Conservation (phyloP, 2,329 filamentous ascomycete genomes). For the Bipolaris sorokiniana region DNA sequence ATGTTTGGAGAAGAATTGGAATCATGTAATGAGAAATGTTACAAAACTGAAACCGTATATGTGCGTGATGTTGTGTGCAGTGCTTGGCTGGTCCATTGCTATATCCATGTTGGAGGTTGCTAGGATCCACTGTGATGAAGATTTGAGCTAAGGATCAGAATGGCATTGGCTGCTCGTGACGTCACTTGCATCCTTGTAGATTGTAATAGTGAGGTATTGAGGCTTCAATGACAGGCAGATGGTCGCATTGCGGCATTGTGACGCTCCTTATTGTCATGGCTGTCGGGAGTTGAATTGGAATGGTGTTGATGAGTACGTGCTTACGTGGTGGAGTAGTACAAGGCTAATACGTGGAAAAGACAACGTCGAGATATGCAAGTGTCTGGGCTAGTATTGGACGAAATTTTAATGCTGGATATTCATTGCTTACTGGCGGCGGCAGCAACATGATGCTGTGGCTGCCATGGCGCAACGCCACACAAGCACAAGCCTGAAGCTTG, state of each 20-base stretch:
- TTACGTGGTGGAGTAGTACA: background rate
- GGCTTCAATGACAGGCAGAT: background rate
- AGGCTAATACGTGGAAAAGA: background rate
- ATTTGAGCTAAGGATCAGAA: constrained; percentile 1
- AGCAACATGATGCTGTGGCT: background rate
- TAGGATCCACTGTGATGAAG: background rate
- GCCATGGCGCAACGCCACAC: constrained; percentile 9
- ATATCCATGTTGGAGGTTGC: background rate
- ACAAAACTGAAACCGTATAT: too few relatives aligned
- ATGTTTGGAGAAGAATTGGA: background rate
- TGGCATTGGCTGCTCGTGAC: constrained; percentile 6
- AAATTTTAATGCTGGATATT: background rate
- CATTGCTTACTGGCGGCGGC: background rate
- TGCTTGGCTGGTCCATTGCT: background rate
- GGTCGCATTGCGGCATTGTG: background rate
- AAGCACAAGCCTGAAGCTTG: background rate
- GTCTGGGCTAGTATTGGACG: background rate
- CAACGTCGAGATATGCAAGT: too few relatives aligned
- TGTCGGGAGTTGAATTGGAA: background rate
- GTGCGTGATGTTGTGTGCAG: background rate
- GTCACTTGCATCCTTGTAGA: constrained; percentile 3
- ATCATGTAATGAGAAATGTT: too few relatives aligned
- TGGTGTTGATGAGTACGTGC: background rate
- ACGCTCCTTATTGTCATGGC: background rate
- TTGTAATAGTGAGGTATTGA: background rate